Evolutionary conservation across 495 filamentous ascomycete genomes (phyloP).

Genomic region (Penicillium canariense): DNA sequence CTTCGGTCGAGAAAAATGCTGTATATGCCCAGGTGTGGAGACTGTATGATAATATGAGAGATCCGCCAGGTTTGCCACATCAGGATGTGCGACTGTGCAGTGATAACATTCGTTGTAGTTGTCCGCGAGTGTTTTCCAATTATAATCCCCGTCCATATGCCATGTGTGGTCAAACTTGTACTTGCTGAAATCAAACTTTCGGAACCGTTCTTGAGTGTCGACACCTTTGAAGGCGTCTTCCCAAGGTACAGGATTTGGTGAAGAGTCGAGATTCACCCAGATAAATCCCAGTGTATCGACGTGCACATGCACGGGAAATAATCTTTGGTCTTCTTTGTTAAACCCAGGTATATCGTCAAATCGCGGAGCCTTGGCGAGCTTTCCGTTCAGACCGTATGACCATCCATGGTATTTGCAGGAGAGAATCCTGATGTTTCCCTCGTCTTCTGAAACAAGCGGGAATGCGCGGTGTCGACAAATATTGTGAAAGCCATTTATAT

Average conservation of each 20-base stretch:
- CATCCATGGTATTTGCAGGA: conserved; percentile 62
- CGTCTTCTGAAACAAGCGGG: conserved; percentile 48
- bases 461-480: conserved; percentile 57
- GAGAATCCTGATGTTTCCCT: conserved; percentile 49
- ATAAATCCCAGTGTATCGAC: conserved; percentile 47
- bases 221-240: conserved; percentile 45
- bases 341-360: conserved; percentile 54
- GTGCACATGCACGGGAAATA: conserved; percentile 46
- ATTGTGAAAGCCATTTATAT: conserved; percentile 55
- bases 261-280: conserved; percentile 51
- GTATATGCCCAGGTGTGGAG: conserved; percentile 37
- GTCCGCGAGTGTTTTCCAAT: conserved; percentile 54
- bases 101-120: conserved; percentile 59
- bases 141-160: conserved; percentile 49
- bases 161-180: conserved; percentile 51
- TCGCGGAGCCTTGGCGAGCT: conserved; percentile 55
- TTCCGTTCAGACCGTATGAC: conserved; percentile 56
- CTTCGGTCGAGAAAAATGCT: conserved; percentile 41
- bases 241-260: conserved; percentile 42
- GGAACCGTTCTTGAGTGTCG: conserved; percentile 40
- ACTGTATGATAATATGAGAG: conserved; percentile 43
- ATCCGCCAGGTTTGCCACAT: conserved; percentile 42
- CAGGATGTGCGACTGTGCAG: conserved; percentile 48
- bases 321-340: conserved; percentile 48
- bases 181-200: conserved; percentile 45